These are phyloP conservation scores for Chytriomyces hyalinus DNA, from an alignment of 192 early-diverging fungal genomes.

Conservation along the genomic window DNA sequence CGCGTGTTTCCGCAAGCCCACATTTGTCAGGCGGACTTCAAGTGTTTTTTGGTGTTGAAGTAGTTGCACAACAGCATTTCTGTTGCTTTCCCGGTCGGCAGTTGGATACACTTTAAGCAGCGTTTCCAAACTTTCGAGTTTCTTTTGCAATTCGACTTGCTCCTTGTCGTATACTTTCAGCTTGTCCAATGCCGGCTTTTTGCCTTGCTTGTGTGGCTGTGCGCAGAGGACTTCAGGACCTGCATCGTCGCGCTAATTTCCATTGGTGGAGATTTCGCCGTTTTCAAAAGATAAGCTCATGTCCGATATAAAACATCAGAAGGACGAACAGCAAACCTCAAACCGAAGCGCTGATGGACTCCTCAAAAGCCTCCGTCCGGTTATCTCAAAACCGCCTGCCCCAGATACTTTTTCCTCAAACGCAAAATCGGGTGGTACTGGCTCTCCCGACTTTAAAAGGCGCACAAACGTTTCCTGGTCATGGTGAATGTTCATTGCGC, in stretches of 20 bases:
- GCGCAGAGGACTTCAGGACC: not conserved
- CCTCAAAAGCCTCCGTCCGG: not conserved
- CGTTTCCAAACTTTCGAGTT: slow-evolving; percentile 8
- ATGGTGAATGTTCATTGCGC: not conserved
- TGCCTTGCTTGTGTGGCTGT: slow-evolving; percentile 12
- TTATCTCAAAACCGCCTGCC: slow-evolving; percentile 1
- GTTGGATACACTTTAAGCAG: slow-evolving; percentile 1
- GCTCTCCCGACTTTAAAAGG: slow-evolving; percentile 1
- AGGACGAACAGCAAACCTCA: not conserved
- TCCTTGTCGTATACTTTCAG: slow-evolving; percentile 13
- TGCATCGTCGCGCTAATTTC: slow-evolving; percentile 11
- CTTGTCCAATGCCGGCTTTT: slow-evolving; percentile 15
- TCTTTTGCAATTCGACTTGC: not conserved
- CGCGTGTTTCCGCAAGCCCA: not conserved
- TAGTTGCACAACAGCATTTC: not conserved
- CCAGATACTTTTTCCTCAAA: slow-evolving; percentile 12
- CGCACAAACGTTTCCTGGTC: not conserved
- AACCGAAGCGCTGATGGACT: slow-evolving; percentile 9
- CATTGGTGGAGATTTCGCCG: not conserved
- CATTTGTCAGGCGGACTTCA: slow-evolving; percentile 14
- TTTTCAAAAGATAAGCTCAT: not conserved
- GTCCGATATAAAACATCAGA: not conserved
- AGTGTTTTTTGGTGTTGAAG: slow-evolving; percentile 4
- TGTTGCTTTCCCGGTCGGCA: not conserved
- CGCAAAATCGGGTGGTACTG: slow-evolving; percentile 14